These are phyloP conservation scores for Spergularia azorica DNA, from an alignment of 179 eudicot genomes.

Conservation along the genomic window DNA sequence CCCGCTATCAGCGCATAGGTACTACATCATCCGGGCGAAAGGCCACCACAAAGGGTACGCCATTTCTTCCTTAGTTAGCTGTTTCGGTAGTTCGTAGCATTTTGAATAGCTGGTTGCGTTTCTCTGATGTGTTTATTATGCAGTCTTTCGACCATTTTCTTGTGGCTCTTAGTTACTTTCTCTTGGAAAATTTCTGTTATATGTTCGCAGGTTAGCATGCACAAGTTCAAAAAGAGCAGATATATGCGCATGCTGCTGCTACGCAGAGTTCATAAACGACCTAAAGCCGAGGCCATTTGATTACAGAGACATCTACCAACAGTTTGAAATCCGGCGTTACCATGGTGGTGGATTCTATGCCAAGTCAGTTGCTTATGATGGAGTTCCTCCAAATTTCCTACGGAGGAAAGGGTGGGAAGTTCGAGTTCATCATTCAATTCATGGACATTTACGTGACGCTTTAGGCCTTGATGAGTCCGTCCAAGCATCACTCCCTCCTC, in stretches of 20 bases:
- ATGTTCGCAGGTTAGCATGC: constrained; percentile 53
- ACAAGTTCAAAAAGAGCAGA: constrained; percentile 63
- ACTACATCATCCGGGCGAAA: constrained; percentile 63
- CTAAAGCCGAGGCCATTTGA: constrained; percentile 57
- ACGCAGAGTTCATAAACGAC: constrained; percentile 38
- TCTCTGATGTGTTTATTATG: neutral
- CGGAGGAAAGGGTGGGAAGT: constrained; percentile 71
- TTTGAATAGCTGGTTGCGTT: neutral
- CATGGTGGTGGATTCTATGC: constrained; percentile 70
- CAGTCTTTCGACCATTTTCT: too few species aligned
- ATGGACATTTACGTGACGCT: constrained; percentile 33
- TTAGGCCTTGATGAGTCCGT: constrained; percentile 40
- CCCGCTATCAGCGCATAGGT: constrained; percentile 73
- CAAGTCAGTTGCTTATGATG: constrained; percentile 65
- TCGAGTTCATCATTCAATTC: constrained; percentile 34
- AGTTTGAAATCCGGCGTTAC: constrained; percentile 61
- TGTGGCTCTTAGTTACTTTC: too few species aligned
- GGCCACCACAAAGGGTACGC: constrained; percentile 74
- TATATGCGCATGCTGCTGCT: constrained; percentile 62
- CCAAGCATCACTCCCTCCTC: constrained; percentile 42
- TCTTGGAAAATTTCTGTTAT: neutral
- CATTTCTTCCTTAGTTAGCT: neutral
- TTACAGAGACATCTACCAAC: constrained; percentile 75
- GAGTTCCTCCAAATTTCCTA: constrained; percentile 70
- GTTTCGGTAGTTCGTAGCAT: neutral